These are phyloP conservation scores for Grosmannia penicillata DNA, from an alignment of 2,329 filamentous ascomycete genomes.

Conservation along the genomic window DNA sequence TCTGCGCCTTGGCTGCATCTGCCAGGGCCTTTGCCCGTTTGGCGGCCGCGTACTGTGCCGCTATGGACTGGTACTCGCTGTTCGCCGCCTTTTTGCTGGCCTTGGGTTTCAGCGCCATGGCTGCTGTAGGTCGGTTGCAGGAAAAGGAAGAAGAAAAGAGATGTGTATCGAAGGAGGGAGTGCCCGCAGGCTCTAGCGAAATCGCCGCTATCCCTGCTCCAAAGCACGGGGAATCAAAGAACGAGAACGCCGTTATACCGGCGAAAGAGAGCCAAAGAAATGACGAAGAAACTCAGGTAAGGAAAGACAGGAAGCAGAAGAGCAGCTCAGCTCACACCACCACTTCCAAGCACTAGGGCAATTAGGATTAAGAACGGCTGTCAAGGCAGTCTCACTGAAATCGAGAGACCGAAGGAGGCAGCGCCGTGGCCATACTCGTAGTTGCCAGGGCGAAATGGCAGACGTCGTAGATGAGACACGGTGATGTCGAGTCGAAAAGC, in stretches of 20 bases:
- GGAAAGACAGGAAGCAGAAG: not conserved
- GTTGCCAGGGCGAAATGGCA: not conserved
- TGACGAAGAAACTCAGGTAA: not conserved
- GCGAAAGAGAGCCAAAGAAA: not conserved
- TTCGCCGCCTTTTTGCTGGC: constrained; percentile 12
- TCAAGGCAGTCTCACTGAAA: no score
- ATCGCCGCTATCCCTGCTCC: no score
- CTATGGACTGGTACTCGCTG: constrained; percentile 35
- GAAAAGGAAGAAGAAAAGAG: not conserved
- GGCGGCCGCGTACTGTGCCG: constrained; percentile 37
- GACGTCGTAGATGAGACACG: no score
- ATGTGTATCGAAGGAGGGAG: no score
- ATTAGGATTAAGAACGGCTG: no score
- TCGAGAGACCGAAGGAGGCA: not conserved
- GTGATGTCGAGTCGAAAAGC: not conserved
- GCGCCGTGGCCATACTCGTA: constrained; percentile 1
- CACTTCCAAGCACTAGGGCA: no score
- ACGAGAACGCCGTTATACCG: no score
- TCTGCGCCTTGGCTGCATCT: constrained; percentile 14
- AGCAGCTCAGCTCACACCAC: no score
- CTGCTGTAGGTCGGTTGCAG: not conserved
- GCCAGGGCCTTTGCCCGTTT: constrained; percentile 32
- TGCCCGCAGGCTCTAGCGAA: no score
- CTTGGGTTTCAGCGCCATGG: constrained; percentile 11
- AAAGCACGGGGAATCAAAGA: no score